phyloP scores from a whole-genome alignment of 805 yeast species.

The Candida cerambycidarum region DNA sequence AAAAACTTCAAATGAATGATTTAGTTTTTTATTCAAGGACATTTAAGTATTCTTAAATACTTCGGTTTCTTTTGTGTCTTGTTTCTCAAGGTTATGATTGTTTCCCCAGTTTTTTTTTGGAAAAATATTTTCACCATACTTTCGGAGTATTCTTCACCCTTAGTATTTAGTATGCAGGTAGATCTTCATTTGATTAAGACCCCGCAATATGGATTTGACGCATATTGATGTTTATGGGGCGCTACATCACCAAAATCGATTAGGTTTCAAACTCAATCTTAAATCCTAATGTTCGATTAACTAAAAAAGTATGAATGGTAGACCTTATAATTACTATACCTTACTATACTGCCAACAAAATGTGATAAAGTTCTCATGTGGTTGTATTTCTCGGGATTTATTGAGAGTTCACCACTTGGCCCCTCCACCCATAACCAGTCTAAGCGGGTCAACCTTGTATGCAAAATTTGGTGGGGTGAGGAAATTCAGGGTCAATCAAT shows the following conservation, averaged over 20 bases:
- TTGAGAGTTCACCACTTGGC: neutral
- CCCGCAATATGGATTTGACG: neutral
- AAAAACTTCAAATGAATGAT: neutral
- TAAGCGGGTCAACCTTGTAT: conserved; percentile 4
- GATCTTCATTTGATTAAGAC: neutral
- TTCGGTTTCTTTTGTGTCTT: neutral
- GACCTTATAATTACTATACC: neutral
- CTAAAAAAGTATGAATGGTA: too few relatives aligned
- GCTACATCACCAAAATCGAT: neutral
- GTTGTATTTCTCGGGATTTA: neutral
- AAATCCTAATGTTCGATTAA: too few relatives aligned
- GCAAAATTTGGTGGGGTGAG: conserved; percentile 5
- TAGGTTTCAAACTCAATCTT: too few relatives aligned
- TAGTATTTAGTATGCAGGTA: neutral
- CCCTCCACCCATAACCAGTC: neutral
- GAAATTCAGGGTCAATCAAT: conserved; percentile 2
- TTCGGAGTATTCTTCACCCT: conserved; percentile 3
- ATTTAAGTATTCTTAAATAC: neutral
- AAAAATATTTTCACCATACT: neutral
- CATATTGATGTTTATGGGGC: neutral
- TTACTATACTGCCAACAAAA: neutral
- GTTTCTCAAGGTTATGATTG: neutral
- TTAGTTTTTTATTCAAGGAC: too few relatives aligned
- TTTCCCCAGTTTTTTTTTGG: conserved; percentile 5
- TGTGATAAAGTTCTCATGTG: neutral